Evolutionary conservation across 495 filamentous ascomycete species (phyloP).

Genomic region (Platismatia glauca): DNA sequence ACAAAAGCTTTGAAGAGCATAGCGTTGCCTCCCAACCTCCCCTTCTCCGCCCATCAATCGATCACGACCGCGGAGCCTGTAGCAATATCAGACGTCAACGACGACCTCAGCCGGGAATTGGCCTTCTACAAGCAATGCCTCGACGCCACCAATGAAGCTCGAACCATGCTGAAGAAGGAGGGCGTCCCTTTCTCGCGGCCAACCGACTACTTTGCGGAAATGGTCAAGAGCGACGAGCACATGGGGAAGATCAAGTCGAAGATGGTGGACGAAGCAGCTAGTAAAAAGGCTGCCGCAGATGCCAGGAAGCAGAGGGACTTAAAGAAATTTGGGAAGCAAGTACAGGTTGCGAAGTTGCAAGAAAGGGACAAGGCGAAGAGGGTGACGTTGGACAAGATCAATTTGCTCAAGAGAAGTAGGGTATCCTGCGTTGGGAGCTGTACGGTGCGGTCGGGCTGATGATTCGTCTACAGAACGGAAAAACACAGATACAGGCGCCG

Average conservation of each 20-base stretch:
- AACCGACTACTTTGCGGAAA: conserved; percentile 94
- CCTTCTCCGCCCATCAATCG: conserved; percentile 59
- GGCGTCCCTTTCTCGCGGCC: conserved; percentile 78
- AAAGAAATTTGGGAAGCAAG: conserved; percentile 99
- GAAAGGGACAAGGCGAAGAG: conserved; percentile 85
- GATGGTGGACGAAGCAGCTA: conserved; percentile 81
- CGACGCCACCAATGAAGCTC: conserved; percentile 61
- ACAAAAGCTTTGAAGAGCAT: conserved; percentile 69
- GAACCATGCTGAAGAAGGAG: conserved; percentile 67
- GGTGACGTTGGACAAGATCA: conserved; percentile 88
- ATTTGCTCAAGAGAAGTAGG: conserved; percentile 85
- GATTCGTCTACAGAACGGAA: conserved; percentile 60
- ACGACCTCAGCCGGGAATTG: conserved; percentile 82
- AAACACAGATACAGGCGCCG: conserved; percentile 54
- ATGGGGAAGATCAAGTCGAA: conserved; percentile 95
- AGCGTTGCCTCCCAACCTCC: conserved; percentile 48
- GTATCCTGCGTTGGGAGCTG: conserved; percentile 14
- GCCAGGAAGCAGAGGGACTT: conserved; percentile 86
- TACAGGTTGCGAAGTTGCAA: conserved; percentile 92
- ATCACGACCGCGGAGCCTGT: conserved; percentile 45
- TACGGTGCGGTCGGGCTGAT: conserved; percentile 21
- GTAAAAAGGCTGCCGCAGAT: conserved; percentile 85
- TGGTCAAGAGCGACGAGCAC: conserved; percentile 96
- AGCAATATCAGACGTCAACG: conserved; percentile 59
- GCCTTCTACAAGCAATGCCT: conserved; percentile 91